A percentile compares a stretch with the other conserved stretches of the same genome.
phyloP scores from a whole-genome alignment of 2,329 filamentous ascomycete species.

The Pezicula radicicola region DNA sequence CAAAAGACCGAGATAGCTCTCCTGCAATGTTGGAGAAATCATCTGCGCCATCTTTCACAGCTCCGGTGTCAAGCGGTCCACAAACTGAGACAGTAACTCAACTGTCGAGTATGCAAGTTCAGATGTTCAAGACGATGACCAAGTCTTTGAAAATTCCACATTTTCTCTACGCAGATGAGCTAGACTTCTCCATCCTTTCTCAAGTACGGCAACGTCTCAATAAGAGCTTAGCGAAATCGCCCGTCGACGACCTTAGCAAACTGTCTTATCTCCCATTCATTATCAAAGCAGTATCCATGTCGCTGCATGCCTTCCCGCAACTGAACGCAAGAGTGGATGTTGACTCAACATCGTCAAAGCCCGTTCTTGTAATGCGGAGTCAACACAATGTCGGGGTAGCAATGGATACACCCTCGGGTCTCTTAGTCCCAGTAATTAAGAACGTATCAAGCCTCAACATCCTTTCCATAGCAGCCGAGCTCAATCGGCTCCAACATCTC shows the following conservation, averaged over 20 bases:
- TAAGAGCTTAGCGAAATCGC: conserved; percentile 44
- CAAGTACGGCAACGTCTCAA: conserved; percentile 74
- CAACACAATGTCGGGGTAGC: conserved; percentile 95
- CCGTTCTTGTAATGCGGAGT: conserved; percentile 72
- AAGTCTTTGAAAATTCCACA: conserved; percentile 87
- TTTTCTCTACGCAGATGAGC: conserved; percentile 90
- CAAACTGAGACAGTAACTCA: conserved; percentile 67
- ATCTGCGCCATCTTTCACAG: conserved; percentile 8
- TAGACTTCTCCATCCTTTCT: conserved; percentile 76
- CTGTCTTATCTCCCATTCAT: conserved; percentile 92
- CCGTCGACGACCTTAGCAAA: conserved; percentile 49
- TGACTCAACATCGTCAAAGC: conserved; percentile 53
- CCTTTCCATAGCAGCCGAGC: conserved; percentile 72
- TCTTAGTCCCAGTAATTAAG: conserved; percentile 89
- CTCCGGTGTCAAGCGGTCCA: conserved; percentile 19
- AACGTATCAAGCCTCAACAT: conserved; percentile 78
- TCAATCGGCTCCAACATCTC: conserved; percentile 68
- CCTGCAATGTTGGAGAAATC: conserved; percentile 16
- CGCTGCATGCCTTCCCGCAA: conserved; percentile 76
- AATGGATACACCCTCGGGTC: conserved; percentile 86
- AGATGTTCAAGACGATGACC: conserved; percentile 99
- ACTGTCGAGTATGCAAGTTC: conserved; percentile 76
- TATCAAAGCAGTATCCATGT: conserved; percentile 89
- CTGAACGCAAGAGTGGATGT: conserved; percentile 83
- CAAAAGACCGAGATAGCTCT: conserved; percentile 49